Conservation (phyloP, 2,329 filamentous ascomycete species). For the Fusarium praegraminearum region DNA sequence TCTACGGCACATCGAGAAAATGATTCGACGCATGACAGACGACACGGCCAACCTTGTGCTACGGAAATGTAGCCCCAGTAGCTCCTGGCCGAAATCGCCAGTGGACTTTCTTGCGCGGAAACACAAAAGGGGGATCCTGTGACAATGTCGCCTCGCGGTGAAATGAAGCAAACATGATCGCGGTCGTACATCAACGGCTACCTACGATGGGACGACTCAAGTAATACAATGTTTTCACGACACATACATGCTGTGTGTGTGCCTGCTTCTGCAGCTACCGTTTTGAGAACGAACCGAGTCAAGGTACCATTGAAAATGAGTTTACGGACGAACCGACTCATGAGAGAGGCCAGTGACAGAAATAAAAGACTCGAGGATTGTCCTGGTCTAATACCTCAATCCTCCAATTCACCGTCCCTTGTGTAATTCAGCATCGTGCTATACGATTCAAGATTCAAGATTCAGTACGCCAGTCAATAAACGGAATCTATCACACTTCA, state of each 20-base stretch:
- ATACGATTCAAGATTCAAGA: neutral
- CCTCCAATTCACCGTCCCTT: too few species aligned
- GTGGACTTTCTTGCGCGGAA: conserved; percentile 33
- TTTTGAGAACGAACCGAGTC: neutral
- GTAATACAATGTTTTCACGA: conserved; percentile 37
- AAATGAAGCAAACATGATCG: conserved; percentile 47
- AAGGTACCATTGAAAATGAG: neutral
- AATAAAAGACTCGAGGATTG: neutral
- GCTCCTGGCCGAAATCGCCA: conserved; percentile 26
- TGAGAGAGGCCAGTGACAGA: neutral
- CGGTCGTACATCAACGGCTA: conserved; percentile 46
- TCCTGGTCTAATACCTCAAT: neutral
- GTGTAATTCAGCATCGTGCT: neutral
- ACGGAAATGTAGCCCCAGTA: conserved; percentile 33
- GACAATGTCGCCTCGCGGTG: conserved; percentile 27
- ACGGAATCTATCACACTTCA: neutral
- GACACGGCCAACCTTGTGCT: conserved; percentile 36
- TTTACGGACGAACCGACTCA: neutral
- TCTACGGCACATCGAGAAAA: conserved; percentile 6
- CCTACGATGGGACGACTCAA: conserved; percentile 34
- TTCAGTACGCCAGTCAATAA: neutral
- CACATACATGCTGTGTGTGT: conserved; percentile 27
- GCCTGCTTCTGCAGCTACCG: conserved; percentile 1
- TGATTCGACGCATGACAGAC: conserved; percentile 39
- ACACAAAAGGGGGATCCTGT: conserved; percentile 30